phyloP scores from a whole-genome alignment of 2,329 filamentous ascomycete species.

The Neonectria punicea region DNA sequence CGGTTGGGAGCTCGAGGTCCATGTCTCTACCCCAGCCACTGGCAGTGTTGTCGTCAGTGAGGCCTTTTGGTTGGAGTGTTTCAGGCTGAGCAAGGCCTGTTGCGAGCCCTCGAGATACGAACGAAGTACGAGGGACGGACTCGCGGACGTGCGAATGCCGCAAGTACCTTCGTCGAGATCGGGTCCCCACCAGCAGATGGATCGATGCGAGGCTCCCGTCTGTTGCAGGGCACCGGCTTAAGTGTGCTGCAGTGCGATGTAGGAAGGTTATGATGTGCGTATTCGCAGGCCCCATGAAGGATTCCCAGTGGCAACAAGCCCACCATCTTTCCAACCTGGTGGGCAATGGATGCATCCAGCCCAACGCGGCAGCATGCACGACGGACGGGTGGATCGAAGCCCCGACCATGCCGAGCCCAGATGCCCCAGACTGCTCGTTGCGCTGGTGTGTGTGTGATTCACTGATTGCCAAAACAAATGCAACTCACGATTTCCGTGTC shows the following conservation, averaged over 20 bases:
- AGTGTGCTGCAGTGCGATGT: slow-evolving; percentile 5
- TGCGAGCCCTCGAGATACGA: neutral
- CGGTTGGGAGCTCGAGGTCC: slow-evolving; percentile 21
- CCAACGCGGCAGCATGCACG: slow-evolving; percentile 19
- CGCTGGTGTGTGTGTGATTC: neutral
- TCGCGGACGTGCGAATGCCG: neutral
- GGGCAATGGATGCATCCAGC: slow-evolving; percentile 25
- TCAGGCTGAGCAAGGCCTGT: slow-evolving; percentile 19
- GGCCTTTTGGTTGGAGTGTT: slow-evolving; percentile 27
- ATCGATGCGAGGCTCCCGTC: slow-evolving; percentile 15
- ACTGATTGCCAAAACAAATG: neutral
- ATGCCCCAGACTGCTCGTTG: neutral
- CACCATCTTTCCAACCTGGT: slow-evolving; percentile 20
- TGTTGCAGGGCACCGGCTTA: slow-evolving; percentile 7
- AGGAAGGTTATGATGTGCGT: slow-evolving; percentile 16
- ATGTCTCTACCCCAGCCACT: slow-evolving; percentile 15
- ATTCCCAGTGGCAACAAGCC: slow-evolving; percentile 27
- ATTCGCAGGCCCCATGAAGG: slow-evolving; percentile 10
- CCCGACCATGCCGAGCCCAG: slow-evolving; percentile 26
- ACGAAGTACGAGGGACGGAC: too few species aligned
- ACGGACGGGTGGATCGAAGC: slow-evolving; percentile 27
- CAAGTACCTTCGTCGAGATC: slow-evolving; percentile 8
- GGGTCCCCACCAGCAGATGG: slow-evolving; percentile 4
- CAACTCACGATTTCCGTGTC: slow-evolving; percentile 1
- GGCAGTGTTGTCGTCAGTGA: slow-evolving; percentile 18